phyloP scores from a whole-genome alignment of 768 basidiomycete species.

The Pulveroboletus sp. region DNA sequence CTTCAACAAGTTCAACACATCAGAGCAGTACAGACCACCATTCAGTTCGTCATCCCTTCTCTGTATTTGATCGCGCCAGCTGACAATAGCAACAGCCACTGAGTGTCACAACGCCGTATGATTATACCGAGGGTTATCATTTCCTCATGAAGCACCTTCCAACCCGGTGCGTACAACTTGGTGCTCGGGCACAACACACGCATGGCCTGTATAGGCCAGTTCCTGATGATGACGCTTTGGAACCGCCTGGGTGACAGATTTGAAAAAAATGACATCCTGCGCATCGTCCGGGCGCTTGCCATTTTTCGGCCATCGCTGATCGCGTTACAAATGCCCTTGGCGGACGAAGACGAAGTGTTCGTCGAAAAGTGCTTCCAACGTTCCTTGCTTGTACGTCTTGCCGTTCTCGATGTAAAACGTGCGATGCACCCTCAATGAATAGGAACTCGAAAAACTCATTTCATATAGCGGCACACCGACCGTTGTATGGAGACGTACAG shows the following conservation, averaged over 20 bases:
- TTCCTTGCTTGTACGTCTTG: slow-evolving; percentile 67
- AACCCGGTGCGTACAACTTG: slow-evolving; percentile 58
- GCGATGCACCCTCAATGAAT: neutral
- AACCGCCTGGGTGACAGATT: slow-evolving; percentile 53
- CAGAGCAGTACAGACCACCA: slow-evolving; percentile 34
- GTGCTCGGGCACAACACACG: slow-evolving; percentile 33
- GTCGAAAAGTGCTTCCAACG: slow-evolving; percentile 95
- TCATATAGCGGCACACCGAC: slow-evolving; percentile 97
- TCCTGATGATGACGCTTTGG: slow-evolving; percentile 32
- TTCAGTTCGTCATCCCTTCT: slow-evolving; percentile 23
- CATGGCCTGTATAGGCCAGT: slow-evolving; percentile 39
- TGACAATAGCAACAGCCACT: slow-evolving; percentile 62
- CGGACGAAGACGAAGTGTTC: slow-evolving; percentile 94
- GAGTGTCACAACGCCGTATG: slow-evolving; percentile 69
- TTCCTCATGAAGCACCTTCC: slow-evolving; percentile 93
- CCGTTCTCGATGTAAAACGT: neutral
- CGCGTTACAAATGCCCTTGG: slow-evolving; percentile 95
- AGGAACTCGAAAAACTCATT: slow-evolving; percentile 97
- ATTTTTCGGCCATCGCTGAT: slow-evolving; percentile 96
- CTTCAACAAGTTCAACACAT: slow-evolving; percentile 41
- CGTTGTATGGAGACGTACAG: slow-evolving; percentile 95
- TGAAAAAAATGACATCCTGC: slow-evolving; percentile 93
- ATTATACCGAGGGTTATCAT: slow-evolving; percentile 96
- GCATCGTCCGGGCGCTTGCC: slow-evolving; percentile 90
- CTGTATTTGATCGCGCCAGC: slow-evolving; percentile 31